Evolutionary conservation across 768 basidiomycete species (phyloP).

Genomic region (Hygrocybe punicea): DNA sequence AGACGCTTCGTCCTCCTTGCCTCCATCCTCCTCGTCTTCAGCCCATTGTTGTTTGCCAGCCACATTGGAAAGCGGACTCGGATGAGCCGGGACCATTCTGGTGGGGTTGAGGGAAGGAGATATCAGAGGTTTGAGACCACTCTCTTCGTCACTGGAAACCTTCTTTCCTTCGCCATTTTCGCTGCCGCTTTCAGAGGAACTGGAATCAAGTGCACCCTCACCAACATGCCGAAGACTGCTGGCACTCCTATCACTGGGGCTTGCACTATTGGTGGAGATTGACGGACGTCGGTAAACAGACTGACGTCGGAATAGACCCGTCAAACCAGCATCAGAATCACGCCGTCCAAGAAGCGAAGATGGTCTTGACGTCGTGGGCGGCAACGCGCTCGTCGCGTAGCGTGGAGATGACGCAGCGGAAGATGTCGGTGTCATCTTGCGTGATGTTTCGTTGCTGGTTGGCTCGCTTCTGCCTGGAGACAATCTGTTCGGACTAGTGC

Average conservation of each 20-base stretch:
- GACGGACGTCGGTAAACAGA: slow-evolving; percentile 48
- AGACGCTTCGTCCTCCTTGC: slow-evolving; percentile 48
- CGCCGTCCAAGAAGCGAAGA: slow-evolving; percentile 35
- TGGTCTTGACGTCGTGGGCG: slow-evolving; percentile 43
- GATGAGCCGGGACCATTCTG: slow-evolving; percentile 40
- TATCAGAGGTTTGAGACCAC: slow-evolving; percentile 11
- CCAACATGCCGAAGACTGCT: slow-evolving; percentile 61
- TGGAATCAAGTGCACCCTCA: slow-evolving; percentile 74
- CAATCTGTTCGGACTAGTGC: slow-evolving; percentile 1
- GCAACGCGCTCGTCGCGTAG: slow-evolving; percentile 41
- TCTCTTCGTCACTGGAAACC: slow-evolving; percentile 39
- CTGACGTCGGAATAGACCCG: slow-evolving; percentile 31
- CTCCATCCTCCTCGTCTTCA: slow-evolving; percentile 43
- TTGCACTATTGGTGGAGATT: slow-evolving; percentile 35
- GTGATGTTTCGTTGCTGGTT: slow-evolving; percentile 35
- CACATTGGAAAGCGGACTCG: slow-evolving; percentile 64
- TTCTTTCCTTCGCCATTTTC: slow-evolving; percentile 33
- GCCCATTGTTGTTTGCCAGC: slow-evolving; percentile 54
- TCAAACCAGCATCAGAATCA: slow-evolving; percentile 37
- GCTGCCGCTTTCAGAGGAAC: slow-evolving; percentile 50
- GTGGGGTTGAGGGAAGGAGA: slow-evolving; percentile 35
- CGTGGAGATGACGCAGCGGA: slow-evolving; percentile 59
- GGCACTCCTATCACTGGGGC: slow-evolving; percentile 35
- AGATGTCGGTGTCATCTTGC: slow-evolving; percentile 53
- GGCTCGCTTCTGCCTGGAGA: neutral